Conservation (phyloP, 306 rosid genomes). For the Rosa chinensis region DNA sequence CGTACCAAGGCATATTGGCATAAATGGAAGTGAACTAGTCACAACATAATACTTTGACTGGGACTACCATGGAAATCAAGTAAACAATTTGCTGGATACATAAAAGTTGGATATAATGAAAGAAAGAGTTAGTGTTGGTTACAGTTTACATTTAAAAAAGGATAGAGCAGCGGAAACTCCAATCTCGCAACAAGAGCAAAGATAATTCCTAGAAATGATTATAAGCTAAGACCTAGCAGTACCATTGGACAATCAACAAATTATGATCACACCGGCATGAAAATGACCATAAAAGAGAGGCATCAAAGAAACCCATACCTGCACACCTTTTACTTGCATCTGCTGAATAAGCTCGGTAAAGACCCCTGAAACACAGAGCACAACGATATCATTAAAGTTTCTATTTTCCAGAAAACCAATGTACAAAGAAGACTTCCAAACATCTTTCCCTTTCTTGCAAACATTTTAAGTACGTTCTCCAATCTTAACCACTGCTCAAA, state of each 20-base stretch:
- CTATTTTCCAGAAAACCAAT: constrained; percentile 6
- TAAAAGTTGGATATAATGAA: background rate
- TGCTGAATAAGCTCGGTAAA: constrained; percentile 98
- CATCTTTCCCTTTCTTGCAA: background rate
- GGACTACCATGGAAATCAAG: background rate
- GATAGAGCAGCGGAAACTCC: background rate
- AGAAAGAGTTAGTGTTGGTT: background rate
- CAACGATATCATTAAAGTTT: background rate
- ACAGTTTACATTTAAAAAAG: background rate
- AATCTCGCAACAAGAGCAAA: background rate
- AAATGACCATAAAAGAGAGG: background rate
- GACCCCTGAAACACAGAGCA: constrained; percentile 51
- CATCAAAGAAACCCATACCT: constrained; percentile 47
- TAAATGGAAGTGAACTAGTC: background rate
- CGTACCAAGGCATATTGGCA: constrained; percentile 22
- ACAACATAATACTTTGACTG: background rate
- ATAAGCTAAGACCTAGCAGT: background rate
- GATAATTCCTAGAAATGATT: background rate
- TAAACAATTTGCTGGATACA: background rate
- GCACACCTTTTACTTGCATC: constrained; percentile 98
- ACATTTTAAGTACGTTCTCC: background rate
- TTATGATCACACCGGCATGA: constrained; percentile 9
- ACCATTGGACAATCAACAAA: background rate
- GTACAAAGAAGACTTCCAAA: background rate
- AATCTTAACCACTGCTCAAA: background rate